Base-by-base conservation (phyloP, 2,329 filamentous ascomycete species). In the Fusarium sp. region DNA sequence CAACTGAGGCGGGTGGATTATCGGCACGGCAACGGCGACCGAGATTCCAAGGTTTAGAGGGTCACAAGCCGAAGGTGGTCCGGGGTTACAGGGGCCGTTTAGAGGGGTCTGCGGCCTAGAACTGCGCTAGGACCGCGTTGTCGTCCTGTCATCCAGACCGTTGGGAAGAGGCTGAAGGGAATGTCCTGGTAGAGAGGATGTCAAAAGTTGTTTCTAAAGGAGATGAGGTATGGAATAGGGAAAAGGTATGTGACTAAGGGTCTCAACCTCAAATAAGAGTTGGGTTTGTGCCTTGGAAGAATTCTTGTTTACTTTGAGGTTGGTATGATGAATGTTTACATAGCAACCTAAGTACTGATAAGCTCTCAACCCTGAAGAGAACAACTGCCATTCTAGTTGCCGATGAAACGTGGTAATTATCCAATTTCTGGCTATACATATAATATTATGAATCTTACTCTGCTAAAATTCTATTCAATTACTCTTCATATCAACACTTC, bases 1-100 rank as follows among this genome's bases (percentile, higher is more conserved):
- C 60, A 65, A 64, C 58, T 28, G 44, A 39, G 30, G 49, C 25
- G 12, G 39, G 52, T 65, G 62, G 62, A 46, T 60, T 50, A 65
- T 65, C 62, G 62, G 62, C 62, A 65, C 52, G 42, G 62, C 62
- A 65, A 65, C 62, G 62, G n/a, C 18, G 13, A 51, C 49, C 34
- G n/a, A 55, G 50, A 64, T 65, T 64, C 59, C 61, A 64, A 46
- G 51, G 53, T 49, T 57, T 48, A 56, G 44, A 65, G 51, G 44
- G 60, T 64, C 62, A 63, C 62, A 45, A 62, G 59, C 56, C 41
- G 59, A 62, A 45, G 52, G 44, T 45, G 55, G 39, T 50, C 62
- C 37, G 60, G 60, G 60, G 60, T 46, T 65, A 48, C 51, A 64
- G 60, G 42, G 60, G 26, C 25, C 50, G 30, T 53, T 26, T 60